Evolutionary conservation across 106 monocot species (phyloP).

Genomic region (Amphibolis antarctica): DNA sequence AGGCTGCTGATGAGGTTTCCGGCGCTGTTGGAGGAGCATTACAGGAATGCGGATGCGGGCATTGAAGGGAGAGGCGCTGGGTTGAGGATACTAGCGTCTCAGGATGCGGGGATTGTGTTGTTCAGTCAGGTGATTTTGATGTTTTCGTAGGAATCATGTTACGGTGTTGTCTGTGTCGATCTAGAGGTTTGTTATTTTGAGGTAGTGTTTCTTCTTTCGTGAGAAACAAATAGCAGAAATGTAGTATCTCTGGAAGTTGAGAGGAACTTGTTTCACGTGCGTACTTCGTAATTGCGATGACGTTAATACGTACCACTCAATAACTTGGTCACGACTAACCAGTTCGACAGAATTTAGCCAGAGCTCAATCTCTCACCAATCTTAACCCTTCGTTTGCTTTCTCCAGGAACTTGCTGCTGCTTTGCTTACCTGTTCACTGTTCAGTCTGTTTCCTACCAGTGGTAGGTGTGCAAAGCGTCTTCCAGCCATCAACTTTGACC

Average conservation of each 20-base stretch:
- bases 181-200: neutral
- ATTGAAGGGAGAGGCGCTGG: slow-evolving; percentile 34
- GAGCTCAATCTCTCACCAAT: no score
- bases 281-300: no score
- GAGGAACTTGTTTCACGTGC: no score
- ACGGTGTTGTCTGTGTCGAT: neutral
- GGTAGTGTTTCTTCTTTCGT: neutral
- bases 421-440: slow-evolving; percentile 65
- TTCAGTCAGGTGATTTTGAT: slow-evolving; percentile 48
- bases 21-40: slow-evolving; percentile 63
- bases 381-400: slow-evolving; percentile 1
- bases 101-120: slow-evolving; percentile 67
- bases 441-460: slow-evolving; percentile 65
- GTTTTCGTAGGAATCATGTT: neutral
- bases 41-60: slow-evolving; percentile 27
- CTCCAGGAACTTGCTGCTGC: slow-evolving; percentile 64
- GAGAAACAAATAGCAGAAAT: no score
- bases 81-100: slow-evolving; percentile 48
- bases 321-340: no score
- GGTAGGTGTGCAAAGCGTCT: slow-evolving; percentile 34
- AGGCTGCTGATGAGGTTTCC: slow-evolving; percentile 56
- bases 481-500: slow-evolving; percentile 76
- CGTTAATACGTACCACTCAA: no score
- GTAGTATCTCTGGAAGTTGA: no score
- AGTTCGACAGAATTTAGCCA: no score